These are phyloP conservation scores for Francoa sonchifolia DNA, from an alignment of 441 rosid genomes.

Conservation along the genomic window DNA sequence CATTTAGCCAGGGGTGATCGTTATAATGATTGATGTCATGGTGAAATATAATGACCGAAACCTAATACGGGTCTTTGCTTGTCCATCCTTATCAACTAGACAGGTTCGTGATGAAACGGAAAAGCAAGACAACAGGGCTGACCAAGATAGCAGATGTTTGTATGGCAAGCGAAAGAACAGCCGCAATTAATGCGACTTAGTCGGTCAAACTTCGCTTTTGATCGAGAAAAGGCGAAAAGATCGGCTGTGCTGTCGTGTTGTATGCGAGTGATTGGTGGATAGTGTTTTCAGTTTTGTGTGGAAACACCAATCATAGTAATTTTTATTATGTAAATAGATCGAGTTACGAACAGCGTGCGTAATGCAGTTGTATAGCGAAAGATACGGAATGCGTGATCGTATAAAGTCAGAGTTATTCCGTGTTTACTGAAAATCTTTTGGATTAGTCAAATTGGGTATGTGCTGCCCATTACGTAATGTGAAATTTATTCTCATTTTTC, in stretches of 20 bases:
- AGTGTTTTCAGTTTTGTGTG: conserved; percentile 18
- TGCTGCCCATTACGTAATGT: too few species aligned
- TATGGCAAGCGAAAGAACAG: too few species aligned
- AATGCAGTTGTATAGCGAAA: conserved; percentile 27
- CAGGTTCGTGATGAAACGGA: neutral
- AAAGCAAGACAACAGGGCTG: neutral
- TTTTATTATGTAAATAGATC: conserved; percentile 26
- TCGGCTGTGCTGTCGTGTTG: conserved; percentile 13
- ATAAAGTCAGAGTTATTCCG: too few species aligned
- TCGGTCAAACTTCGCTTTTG: conserved; percentile 6
- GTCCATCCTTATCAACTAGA: neutral
- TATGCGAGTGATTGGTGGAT: conserved; percentile 13
- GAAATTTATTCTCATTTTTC: too few species aligned
- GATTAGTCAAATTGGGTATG: conserved; percentile 51
- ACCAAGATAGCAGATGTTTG: too few species aligned
- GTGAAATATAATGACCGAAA: neutral
- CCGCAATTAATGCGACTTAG: conserved; percentile 62
- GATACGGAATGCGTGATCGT: too few species aligned
- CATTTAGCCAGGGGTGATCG: conserved; percentile 49
- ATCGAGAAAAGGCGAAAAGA: conserved; percentile 8
- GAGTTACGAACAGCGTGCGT: conserved; percentile 19
- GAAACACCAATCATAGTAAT: conserved; percentile 10
- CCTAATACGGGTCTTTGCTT: neutral
- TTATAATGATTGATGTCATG: too few species aligned
- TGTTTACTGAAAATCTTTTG: too few species aligned